A percentile compares a stretch with the other conserved stretches of the same genome.
These are phyloP conservation scores for Spergularia bocconei DNA, from an alignment of 148 eudicot species.

Conservation along the genomic window DNA sequence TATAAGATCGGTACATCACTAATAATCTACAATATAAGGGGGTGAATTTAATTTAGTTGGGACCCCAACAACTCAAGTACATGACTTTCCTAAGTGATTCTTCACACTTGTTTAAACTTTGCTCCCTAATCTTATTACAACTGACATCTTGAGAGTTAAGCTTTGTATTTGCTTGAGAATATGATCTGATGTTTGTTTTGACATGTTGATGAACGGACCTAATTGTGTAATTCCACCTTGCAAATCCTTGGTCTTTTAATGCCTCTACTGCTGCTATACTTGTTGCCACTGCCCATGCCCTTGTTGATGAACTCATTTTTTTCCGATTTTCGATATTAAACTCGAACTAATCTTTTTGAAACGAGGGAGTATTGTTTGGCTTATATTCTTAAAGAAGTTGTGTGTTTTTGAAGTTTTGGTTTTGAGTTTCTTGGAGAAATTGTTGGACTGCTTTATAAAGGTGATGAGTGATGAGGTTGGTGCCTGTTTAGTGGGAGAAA, in stretches of 20 bases:
- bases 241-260: slow-evolving; percentile 25
- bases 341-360: too few species aligned
- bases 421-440: too few species aligned
- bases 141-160: neutral
- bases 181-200: slow-evolving; percentile 20
- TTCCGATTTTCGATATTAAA: too few species aligned
- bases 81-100: slow-evolving; percentile 27
- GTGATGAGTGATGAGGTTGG: too few species aligned
- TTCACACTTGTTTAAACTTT: slow-evolving; percentile 9
- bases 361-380: too few species aligned
- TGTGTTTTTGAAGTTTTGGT: too few species aligned
- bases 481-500: too few species aligned
- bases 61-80: slow-evolving; percentile 28
- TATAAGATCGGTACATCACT: too few species aligned
- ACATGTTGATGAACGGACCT: slow-evolving; percentile 17
- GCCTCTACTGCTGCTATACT: slow-evolving; percentile 29
- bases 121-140: neutral
- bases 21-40: too few species aligned
- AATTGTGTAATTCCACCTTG: slow-evolving; percentile 27
- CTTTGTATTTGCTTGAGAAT: slow-evolving; percentile 15
- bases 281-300: slow-evolving; percentile 18
- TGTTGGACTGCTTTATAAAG: too few species aligned
- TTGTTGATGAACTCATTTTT: too few species aligned
- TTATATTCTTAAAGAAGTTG: too few species aligned
- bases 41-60: neutral